Conservation (phyloP, 2,329 filamentous ascomycete genomes). For the Botrytis fragariae region DNA sequence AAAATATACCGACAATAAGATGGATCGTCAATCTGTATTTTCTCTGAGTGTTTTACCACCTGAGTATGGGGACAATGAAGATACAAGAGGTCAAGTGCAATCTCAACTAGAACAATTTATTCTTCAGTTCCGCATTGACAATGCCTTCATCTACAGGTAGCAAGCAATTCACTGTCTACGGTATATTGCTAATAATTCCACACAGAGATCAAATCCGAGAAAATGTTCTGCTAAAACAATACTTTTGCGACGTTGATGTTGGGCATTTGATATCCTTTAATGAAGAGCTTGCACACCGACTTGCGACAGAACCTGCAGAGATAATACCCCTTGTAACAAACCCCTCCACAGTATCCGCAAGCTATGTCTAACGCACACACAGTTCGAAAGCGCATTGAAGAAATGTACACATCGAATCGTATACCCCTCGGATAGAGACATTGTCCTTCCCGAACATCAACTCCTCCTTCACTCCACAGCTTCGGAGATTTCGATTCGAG, state of each 20-base stretch:
- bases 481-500: slow-evolving; percentile 87
- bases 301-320: slow-evolving; percentile 86
- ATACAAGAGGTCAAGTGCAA: slow-evolving; percentile 71
- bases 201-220: slow-evolving; percentile 88
- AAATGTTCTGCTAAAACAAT: slow-evolving; percentile 91
- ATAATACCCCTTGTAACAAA: slow-evolving; percentile 81
- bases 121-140: slow-evolving; percentile 89
- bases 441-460: slow-evolving; percentile 82
- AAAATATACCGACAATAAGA: slow-evolving; percentile 40
- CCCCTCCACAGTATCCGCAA: too few species aligned
- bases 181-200: slow-evolving; percentile 35
- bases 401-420: slow-evolving; percentile 92
- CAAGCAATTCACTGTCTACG: slow-evolving; percentile 9
- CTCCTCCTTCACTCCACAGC: slow-evolving; percentile 91
- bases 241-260: slow-evolving; percentile 94
- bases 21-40: slow-evolving; percentile 89
- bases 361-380: background rate
- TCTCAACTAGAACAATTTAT: slow-evolving; percentile 85
- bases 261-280: slow-evolving; percentile 94
- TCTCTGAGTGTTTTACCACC: slow-evolving; percentile 77
- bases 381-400: slow-evolving; percentile 91
- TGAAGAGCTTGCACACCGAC: slow-evolving; percentile 86
- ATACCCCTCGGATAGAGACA: slow-evolving; percentile 68
- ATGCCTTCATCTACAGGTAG: slow-evolving; percentile 91
- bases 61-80: slow-evolving; percentile 58